Base-by-base conservation (phyloP, 768 basidiomycete genomes). In the Mycena galericulata region DNA sequence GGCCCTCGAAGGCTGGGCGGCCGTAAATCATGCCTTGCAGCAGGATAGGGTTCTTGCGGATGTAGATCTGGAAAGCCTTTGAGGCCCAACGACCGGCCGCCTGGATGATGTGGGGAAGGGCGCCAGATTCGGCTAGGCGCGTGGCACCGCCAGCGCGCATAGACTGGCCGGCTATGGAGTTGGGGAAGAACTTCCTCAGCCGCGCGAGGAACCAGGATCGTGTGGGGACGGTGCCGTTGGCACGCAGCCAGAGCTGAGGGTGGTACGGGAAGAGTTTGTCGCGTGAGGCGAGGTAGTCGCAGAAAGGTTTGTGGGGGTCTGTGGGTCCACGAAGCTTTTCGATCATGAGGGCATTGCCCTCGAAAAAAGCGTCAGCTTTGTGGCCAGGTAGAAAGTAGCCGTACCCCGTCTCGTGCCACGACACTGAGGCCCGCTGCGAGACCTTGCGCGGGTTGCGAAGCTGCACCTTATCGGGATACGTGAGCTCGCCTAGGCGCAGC, bases 351-450 rank as follows among this genome's bases (percentile, higher is more conserved):
- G n/a, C n/a, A n/a, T n/a, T n/a, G n/a, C n/a, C n/a, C n/a, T n/a
- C n/a, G 45, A 78, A 78, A 34, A 66, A 72, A 0, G 20, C 59
- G 67, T 84, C 81, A 7, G 78, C 79, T 55, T 85, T 86, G 67
- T 84, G 84, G 0, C 51, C 24, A 0, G 83, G 83, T 0, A 85
- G 72, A 12, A 73, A 30, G 53, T 78, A 82, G 0, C 26, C 15
- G 41, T 59, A 74, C 1, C 14, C 36, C 2, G 67, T 8, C 0
- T 20, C 15, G 0, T 11, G 15, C 14, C 73, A 11, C 0, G 12
- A 12, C 0, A 80, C 69, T 0, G 76, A 68, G 11, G 36, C 12
- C 0, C 78, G 64, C 20, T 41, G 22, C 2, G 75, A 66, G 22
- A 78, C 22, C 55, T 79, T 80, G 2, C 67, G 65, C 7, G 45